Percentiles rank a stretch among this genome's conserved stretches.
phyloP scores from a whole-genome alignment of 2,329 filamentous ascomycete genomes.

The Huntiella omanensis region DNA sequence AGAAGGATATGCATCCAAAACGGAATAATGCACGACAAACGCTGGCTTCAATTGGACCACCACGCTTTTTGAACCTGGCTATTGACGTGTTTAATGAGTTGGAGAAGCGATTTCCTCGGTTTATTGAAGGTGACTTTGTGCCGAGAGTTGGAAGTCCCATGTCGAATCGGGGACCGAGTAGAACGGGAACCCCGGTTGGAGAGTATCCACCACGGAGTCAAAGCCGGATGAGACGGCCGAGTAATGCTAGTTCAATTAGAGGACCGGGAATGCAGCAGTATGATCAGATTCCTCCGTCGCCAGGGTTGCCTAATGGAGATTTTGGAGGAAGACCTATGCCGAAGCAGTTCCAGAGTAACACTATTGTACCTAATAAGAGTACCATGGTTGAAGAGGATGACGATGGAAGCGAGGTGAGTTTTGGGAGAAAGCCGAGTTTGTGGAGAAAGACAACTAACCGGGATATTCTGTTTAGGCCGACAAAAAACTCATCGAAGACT shows the following conservation, averaged over 20 bases:
- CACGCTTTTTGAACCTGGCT: conserved; percentile 76
- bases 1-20: conserved; percentile 83
- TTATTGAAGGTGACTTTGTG: conserved; percentile 49
- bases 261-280: conserved; percentile 22
- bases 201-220: conserved; percentile 31
- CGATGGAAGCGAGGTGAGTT: conserved; percentile 34
- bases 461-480: background rate
- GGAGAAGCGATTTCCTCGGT: conserved; percentile 73
- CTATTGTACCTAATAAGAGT: conserved; percentile 92
- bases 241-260: conserved; percentile 43
- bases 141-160: conserved; percentile 51
- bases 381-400: conserved; percentile 95
- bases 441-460: background rate
- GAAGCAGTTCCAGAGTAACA: conserved; percentile 87
- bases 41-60: conserved; percentile 69
- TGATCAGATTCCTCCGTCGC: conserved; percentile 36
- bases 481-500: conserved; percentile 24
- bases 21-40: conserved; percentile 95
- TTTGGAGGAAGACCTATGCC: conserved; percentile 54
- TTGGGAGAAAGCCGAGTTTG: background rate
- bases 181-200: conserved; percentile 43
- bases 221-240: conserved; percentile 36
- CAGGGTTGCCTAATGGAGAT: conserved; percentile 34
- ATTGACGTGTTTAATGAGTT: conserved; percentile 94
- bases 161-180: conserved; percentile 41